Evolutionary conservation across 2,329 filamentous ascomycete species (phyloP).

Genomic region (Neonectria magnoliae): DNA sequence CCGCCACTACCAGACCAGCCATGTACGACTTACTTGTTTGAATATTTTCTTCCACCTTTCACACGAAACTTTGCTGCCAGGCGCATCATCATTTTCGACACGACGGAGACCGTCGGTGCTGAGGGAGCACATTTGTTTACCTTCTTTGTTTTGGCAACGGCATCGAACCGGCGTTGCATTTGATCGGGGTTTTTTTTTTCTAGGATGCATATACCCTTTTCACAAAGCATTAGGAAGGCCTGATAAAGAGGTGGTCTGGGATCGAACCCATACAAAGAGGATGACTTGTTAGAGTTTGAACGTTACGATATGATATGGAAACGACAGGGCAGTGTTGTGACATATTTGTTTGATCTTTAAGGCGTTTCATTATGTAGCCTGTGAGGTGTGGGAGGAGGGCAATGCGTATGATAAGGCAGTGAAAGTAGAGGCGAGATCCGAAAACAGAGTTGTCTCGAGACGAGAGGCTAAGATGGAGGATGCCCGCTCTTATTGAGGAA

Average conservation of each 20-base stretch:
- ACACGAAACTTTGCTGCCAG: background rate
- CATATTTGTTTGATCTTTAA: background rate
- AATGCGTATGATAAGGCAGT: background rate
- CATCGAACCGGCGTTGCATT: constrained; percentile 17
- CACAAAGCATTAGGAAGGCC: constrained; percentile 14
- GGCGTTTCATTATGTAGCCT: background rate
- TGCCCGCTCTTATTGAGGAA: background rate
- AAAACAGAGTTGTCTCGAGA: background rate
- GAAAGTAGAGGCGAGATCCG: background rate
- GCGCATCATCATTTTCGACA: constrained; percentile 1
- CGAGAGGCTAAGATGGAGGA: background rate
- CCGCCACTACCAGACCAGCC: background rate
- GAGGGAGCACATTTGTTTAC: constrained; percentile 5
- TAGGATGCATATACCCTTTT: constrained; percentile 25
- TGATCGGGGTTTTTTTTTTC: constrained; percentile 10
- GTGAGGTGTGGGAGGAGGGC: background rate
- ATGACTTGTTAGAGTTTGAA: background rate
- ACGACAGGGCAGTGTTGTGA: background rate
- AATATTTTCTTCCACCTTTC: constrained; percentile 13
- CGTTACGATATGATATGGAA: background rate
- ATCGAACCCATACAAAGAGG: background rate
- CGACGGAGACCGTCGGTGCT: background rate
- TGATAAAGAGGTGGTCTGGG: background rate
- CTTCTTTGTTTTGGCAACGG: background rate
- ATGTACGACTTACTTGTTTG: constrained; percentile 11